phyloP scores from a whole-genome alignment of 768 basidiomycete species.

The Suillus paluster region DNA sequence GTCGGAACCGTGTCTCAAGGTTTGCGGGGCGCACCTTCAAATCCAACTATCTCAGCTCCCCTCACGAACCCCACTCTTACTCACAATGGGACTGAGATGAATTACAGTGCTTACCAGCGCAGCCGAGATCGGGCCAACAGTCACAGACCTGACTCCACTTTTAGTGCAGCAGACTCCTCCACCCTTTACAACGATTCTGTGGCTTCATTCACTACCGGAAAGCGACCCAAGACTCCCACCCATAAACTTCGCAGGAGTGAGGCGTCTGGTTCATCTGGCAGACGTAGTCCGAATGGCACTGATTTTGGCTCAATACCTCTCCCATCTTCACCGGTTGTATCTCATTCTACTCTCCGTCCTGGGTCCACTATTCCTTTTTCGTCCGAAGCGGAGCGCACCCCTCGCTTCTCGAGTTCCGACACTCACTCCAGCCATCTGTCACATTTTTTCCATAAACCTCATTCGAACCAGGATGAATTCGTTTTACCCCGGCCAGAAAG shows the following conservation, averaged over 20 bases:
- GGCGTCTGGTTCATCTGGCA: constrained; percentile 53
- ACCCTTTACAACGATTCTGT: constrained; percentile 59
- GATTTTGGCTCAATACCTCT: constrained; percentile 57
- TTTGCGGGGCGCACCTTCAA: constrained; percentile 42
- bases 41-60: constrained; percentile 70
- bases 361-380: constrained; percentile 55
- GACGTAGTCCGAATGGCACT: constrained; percentile 51
- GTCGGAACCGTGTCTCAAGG: constrained; percentile 60
- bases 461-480: constrained; percentile 59
- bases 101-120: constrained; percentile 53
- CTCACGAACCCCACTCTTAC: constrained; percentile 85
- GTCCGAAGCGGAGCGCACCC: constrained; percentile 60
- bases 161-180: constrained; percentile 61
- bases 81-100: constrained; percentile 70
- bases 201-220: constrained; percentile 39
- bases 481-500: constrained; percentile 75
- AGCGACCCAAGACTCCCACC: constrained; percentile 39
- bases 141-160: constrained; percentile 54
- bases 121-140: constrained; percentile 49
- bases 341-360: constrained; percentile 50
- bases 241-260: constrained; percentile 54
- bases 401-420: constrained; percentile 64
- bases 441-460: constrained; percentile 58
- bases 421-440: constrained; percentile 47
- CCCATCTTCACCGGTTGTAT: constrained; percentile 33